Percentiles rank a stretch among this genome's conserved stretches.
Evolutionary conservation across 768 basidiomycete genomes (phyloP).

Genomic region (Hericium alpestre): DNA sequence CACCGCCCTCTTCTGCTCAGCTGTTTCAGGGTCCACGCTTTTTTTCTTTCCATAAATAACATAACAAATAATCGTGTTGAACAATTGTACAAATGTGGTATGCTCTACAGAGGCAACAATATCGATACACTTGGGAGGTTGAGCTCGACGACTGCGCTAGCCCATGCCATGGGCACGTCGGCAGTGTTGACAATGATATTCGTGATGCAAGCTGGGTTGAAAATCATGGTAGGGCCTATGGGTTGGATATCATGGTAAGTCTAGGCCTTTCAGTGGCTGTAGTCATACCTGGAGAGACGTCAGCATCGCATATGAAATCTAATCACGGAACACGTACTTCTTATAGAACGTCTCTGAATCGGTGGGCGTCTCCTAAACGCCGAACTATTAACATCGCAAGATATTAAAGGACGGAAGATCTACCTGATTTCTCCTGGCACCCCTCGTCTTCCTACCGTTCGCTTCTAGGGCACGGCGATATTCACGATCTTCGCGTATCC

Average conservation of each 20-base stretch:
- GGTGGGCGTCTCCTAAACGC: conserved; percentile 41
- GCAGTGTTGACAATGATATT: too few species aligned
- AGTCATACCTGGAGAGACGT: conserved; percentile 34
- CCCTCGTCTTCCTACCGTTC: conserved; percentile 45
- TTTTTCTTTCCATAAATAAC: too few species aligned
- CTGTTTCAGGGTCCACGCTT: too few species aligned
- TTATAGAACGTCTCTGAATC: conserved; percentile 81
- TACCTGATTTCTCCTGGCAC: conserved; percentile 50
- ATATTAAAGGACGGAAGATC: not conserved
- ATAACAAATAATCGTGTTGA: not conserved
- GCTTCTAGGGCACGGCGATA: conserved; percentile 48
- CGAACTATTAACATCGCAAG: not conserved
- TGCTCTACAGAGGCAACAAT: not conserved
- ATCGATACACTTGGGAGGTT: not conserved
- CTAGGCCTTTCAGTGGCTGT: conserved; percentile 21
- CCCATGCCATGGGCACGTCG: too few species aligned
- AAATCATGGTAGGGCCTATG: too few species aligned
- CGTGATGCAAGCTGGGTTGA: too few species aligned
- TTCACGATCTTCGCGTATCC: conserved; percentile 80
- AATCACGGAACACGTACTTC: conserved; percentile 40
- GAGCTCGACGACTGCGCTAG: not conserved
- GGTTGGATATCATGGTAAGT: too few species aligned
- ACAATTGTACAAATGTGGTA: not conserved
- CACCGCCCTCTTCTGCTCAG: not conserved
- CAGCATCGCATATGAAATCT: not conserved